Evolutionary conservation across 2,329 filamentous ascomycete species (phyloP), one percentile per base, ranked within the genome.

Genomic region (Xylaria sp.): DNA sequence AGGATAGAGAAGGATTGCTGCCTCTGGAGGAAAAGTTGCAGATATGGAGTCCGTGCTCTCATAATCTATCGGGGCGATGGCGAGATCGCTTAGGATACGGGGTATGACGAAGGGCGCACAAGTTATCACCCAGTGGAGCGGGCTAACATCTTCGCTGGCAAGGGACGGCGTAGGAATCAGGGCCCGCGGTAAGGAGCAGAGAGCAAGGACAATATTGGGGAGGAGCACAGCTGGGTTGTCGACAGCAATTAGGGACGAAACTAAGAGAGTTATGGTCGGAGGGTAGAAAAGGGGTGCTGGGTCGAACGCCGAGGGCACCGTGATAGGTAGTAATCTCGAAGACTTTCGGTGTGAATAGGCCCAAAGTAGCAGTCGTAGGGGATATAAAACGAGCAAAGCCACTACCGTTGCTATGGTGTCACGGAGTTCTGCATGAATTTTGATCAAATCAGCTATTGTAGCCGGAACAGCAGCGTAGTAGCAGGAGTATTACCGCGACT

Each of bases 241-340:
- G 59, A 86, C 84, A 7, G 90, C 88, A 49, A 97, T 84, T 10
- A 94, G 90, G 4, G 96, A 83, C 1, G 94, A 90, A 33, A 96
- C 91, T 54, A 94, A 85, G 17, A 94, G 81, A 0, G 94, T 93
- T 36, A 97, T 85, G 2, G 90, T 81, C 6, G 91, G 87, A 20
- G 95, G 95, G 77, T 97, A 98, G 66, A 97, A 80, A n/a, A 97
- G 85, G 11, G 94, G 93, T 6, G 95, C 95, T 2, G 94, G 94
- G 76, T 98, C 95, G 80, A 97, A 97, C n/a, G 88, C 86, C 4
- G 89, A 82, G 0, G 94, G 93, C 44, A 97, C 83, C 36, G 77
- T 77, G 42, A 90, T 74, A 1, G 83, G 81, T 36, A 84, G 72
- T 66, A 71, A 74, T 33, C 71, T 79, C n/a, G 79, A 79, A 3